phyloP scores from a whole-genome alignment of 176 grass and related monocot genomes.

The Cymbopogon citratus region DNA sequence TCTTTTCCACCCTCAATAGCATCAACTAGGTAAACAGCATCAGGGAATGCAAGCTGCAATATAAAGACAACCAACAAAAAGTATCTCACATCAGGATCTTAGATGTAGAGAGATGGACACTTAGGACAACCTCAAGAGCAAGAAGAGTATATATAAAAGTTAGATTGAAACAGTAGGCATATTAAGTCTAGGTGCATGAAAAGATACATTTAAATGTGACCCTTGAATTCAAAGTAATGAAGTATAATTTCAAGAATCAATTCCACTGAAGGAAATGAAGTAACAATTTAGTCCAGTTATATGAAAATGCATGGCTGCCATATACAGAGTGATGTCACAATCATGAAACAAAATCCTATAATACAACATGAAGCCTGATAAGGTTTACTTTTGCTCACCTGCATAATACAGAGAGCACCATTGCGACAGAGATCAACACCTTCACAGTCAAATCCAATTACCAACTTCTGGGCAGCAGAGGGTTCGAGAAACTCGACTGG shows the following conservation, averaged over 20 bases:
- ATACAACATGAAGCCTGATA: background rate
- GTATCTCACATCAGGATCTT: background rate
- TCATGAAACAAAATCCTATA: background rate
- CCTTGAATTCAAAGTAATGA: background rate
- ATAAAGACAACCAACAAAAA: conserved; percentile 19
- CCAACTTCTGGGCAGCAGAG: conserved; percentile 46
- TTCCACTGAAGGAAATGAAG: background rate
- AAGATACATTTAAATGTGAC: background rate
- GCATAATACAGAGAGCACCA: conserved; percentile 93
- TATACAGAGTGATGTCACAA: background rate
- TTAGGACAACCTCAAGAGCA: conserved; percentile 16
- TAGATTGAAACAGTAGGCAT: background rate
- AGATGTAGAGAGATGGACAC: background rate
- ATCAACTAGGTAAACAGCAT: conserved; percentile 93
- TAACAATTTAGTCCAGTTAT: background rate
- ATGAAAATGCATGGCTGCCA: background rate
- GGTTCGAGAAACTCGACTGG: conserved; percentile 85
- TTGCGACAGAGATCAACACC: conserved; percentile 88
- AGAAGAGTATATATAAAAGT: background rate
- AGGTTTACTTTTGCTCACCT: conserved; percentile 52
- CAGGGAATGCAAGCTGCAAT: conserved; percentile 75
- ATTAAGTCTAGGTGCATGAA: background rate
- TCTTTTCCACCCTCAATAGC: conserved; percentile 66
- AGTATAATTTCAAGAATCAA: background rate
- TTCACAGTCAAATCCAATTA: conserved; percentile 92